phyloP scores from a whole-genome alignment of 176 grass and related monocot genomes.

The bread wheat (Triticum aestivum) region DNA sequence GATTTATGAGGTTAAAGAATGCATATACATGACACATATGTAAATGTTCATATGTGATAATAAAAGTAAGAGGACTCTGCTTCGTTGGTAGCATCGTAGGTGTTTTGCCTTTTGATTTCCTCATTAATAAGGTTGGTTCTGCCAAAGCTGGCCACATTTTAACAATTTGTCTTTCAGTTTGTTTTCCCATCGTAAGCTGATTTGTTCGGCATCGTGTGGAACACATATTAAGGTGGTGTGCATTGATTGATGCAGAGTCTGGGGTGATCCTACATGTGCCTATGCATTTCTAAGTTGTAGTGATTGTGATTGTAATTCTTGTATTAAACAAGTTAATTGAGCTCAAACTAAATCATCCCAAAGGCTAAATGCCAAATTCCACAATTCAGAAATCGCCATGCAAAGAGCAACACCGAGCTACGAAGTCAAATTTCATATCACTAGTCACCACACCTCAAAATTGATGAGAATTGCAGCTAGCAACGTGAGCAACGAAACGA shows the following conservation, averaged over 20 bases:
- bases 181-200: background rate
- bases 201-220: background rate
- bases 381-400: background rate
- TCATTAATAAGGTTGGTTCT: background rate
- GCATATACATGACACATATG: background rate
- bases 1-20: too few relatives aligned
- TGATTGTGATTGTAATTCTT: background rate
- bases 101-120: background rate
- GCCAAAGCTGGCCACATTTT: background rate
- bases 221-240: background rate
- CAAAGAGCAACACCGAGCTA: background rate
- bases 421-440: background rate
- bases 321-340: background rate
- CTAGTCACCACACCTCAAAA: background rate
- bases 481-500: background rate
- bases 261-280: background rate
- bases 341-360: background rate
- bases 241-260: background rate
- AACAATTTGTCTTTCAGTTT: background rate
- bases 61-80: background rate
- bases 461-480: background rate
- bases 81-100: background rate
- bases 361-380: background rate
- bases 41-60: background rate
- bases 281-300: background rate